Percentiles rank a stretch among this genome's conserved stretches.
Conservation (phyloP, 1,139 yeast genomes). For the Zygosaccharomyces pseudobailii region DNA sequence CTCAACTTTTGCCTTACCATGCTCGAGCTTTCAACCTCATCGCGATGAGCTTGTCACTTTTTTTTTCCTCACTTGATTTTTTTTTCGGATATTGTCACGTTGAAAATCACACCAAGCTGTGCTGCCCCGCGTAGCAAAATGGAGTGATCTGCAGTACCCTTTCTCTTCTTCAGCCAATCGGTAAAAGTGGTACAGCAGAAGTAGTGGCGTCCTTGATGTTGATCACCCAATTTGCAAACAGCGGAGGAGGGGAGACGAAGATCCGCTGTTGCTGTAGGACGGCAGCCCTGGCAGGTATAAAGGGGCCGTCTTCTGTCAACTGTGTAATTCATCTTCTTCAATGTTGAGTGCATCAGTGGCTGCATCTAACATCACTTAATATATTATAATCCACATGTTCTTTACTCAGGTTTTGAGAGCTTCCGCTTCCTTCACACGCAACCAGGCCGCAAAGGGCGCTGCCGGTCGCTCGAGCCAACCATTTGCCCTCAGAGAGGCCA, state of each 20-base stretch:
- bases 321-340: too few species aligned
- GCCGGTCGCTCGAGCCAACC: slow-evolving; percentile 19
- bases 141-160: not conserved
- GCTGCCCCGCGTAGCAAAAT: not conserved
- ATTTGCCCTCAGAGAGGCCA: slow-evolving; percentile 23
- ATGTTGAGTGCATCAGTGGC: not conserved
- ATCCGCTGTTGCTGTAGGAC: not conserved
- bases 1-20: not conserved
- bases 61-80: not conserved
- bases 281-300: not conserved
- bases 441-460: slow-evolving; percentile 11
- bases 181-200: too few species aligned
- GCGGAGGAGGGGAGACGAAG: too few species aligned
- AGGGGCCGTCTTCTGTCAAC: not conserved
- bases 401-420: slow-evolving; percentile 19
- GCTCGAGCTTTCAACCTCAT: slow-evolving; percentile 5
- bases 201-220: not conserved
- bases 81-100: not conserved
- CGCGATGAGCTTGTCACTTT: slow-evolving; percentile 3
- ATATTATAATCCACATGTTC: slow-evolving; percentile 3
- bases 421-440: slow-evolving; percentile 7
- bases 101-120: not conserved
- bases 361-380: not conserved
- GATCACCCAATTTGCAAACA: not conserved
- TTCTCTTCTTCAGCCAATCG: not conserved